These are phyloP conservation scores for Fusarium irregulare DNA, from an alignment of 2,329 filamentous ascomycete genomes.

Conservation along the genomic window DNA sequence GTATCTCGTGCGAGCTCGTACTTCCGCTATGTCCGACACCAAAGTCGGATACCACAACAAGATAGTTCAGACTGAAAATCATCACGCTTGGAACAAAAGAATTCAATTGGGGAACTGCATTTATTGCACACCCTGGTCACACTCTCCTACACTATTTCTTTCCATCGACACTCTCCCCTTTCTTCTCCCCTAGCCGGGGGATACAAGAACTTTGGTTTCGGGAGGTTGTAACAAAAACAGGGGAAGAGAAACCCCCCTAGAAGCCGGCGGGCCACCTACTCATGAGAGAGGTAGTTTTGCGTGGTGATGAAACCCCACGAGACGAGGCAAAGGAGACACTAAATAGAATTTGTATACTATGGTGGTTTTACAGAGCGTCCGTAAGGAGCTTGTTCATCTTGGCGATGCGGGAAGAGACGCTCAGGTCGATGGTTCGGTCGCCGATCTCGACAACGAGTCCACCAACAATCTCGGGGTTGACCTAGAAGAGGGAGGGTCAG, in stretches of 20 bases:
- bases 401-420: slow-evolving; percentile 91
- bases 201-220: slow-evolving; percentile 29
- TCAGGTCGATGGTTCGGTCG: slow-evolving; percentile 97
- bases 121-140: slow-evolving; percentile 47
- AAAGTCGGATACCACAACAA: neutral
- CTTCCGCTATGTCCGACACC: slow-evolving; percentile 9
- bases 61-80: neutral
- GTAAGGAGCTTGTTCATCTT: slow-evolving; percentile 99
- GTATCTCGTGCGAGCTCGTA: neutral
- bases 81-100: slow-evolving; percentile 22
- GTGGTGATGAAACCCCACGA: slow-evolving; percentile 24
- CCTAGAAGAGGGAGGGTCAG: slow-evolving; percentile 59
- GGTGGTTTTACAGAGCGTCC: slow-evolving; percentile 85
- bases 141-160: slow-evolving; percentile 49
- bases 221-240: slow-evolving; percentile 29
- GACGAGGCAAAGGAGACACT: slow-evolving; percentile 43
- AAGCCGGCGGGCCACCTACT: slow-evolving; percentile 27
- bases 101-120: slow-evolving; percentile 42
- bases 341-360: slow-evolving; percentile 44
- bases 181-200: slow-evolving; percentile 29
- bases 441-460: slow-evolving; percentile 96
- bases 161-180: slow-evolving; percentile 44
- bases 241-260: slow-evolving; percentile 29
- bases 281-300: slow-evolving; percentile 5
- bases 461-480: slow-evolving; percentile 94